Base-by-base conservation (phyloP, 2,329 filamentous ascomycete genomes). In the Exophiala sp. region DNA sequence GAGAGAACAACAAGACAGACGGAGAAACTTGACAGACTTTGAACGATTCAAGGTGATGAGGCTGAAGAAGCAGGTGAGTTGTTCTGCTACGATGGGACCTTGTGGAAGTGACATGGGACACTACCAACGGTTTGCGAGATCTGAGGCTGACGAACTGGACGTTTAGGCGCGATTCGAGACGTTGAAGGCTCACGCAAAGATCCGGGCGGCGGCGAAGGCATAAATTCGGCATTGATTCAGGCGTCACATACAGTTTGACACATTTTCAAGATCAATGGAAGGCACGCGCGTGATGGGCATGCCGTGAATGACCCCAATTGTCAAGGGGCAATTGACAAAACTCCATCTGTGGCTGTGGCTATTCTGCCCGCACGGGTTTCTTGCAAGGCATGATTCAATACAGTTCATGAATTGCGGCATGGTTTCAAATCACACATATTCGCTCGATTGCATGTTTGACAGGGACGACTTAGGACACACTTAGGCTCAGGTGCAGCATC, bases 31-130 rank as follows among this genome's bases (percentile, higher is more conserved):
- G 64, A 94, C 85, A 76, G 93, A 98, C 82, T 98, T 98, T 72
- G 93, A 98, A 81, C 86, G 93, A 74, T 98, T 97, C 88, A 96
- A 98, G 87, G 93, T 97, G 68, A 81, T 97, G 83, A 85, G 91
- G 76, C 81, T 97, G 77, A 94, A 91, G 86, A 98, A 98, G 85
- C 90, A 96, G 85, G 88, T 90, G 71, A 63, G 80, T 77, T 5
- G 30, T 48, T 53, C 43, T 16, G 40, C 22, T 10, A 3, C 16
- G 34, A 18, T 40, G 23, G 29, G 11, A 3, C 3, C 6, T n/a
- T 7, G 8, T n/a, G 23, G 22, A 41, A 27, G 10, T 10, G 24
- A 5, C 24, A 10, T 6, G 6, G 16, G 10, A 9, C 4, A 38
- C 35, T 11, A 19, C 14, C 16, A 5, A 22, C 35, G 4, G 14